These are phyloP conservation scores for Cercospora janseana DNA, from an alignment of 2,329 filamentous ascomycete species.

Conservation along the genomic window DNA sequence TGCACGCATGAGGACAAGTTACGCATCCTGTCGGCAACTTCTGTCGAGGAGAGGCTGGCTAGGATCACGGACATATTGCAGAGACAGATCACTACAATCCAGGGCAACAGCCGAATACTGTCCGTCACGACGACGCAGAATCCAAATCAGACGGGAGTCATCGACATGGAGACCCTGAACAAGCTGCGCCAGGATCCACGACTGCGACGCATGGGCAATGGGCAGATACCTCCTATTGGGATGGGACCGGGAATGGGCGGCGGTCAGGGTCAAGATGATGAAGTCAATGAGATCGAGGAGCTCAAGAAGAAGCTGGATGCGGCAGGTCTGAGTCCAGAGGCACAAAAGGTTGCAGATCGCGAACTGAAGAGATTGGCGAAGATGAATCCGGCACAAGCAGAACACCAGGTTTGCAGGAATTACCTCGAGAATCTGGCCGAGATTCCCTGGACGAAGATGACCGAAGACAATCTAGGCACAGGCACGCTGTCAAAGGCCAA, in stretches of 20 bases:
- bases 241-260: conserved; percentile 36
- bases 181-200: conserved; percentile 46
- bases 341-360: conserved; percentile 83
- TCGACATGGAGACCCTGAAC: conserved; percentile 47
- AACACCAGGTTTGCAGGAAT: conserved; percentile 89
- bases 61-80: conserved; percentile 81
- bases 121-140: conserved; percentile 65
- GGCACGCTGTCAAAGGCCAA: conserved; percentile 76
- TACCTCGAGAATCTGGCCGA: conserved; percentile 93
- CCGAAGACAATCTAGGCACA: conserved; percentile 79
- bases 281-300: conserved; percentile 86
- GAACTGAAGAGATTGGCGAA: conserved; percentile 86
- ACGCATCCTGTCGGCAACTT: conserved; percentile 75
- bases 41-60: conserved; percentile 73
- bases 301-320: conserved; percentile 82
- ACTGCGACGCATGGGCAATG: conserved; percentile 38
- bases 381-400: conserved; percentile 94
- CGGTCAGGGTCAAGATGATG: conserved; percentile 63
- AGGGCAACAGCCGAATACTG: conserved; percentile 83
- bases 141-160: conserved; percentile 34
- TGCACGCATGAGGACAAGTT: conserved; percentile 88
- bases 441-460: conserved; percentile 84
- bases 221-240: conserved; percentile 31
- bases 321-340: conserved; percentile 78
- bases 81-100: conserved; percentile 77